These are phyloP conservation scores for Aureobasidium sp. DNA, from an alignment of 2,329 filamentous ascomycete species.

Conservation along the genomic window DNA sequence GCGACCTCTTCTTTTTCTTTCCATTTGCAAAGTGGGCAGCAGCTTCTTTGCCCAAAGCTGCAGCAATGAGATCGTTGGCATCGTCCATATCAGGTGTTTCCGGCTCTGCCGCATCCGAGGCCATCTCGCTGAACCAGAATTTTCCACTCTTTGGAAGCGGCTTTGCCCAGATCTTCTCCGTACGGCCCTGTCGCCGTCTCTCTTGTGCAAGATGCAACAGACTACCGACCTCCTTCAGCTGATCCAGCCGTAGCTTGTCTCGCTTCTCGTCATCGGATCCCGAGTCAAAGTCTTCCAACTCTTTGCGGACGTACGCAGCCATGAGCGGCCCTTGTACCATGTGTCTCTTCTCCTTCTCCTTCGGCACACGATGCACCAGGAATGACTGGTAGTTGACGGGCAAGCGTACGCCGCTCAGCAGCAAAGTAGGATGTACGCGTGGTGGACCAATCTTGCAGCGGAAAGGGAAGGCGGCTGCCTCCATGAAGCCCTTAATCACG, in stretches of 20 bases:
- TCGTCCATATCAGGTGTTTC: slow-evolving; percentile 4
- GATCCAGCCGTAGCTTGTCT: slow-evolving; percentile 39
- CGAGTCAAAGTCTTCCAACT: slow-evolving; percentile 44
- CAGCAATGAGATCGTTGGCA: neutral
- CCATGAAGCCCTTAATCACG: slow-evolving; percentile 48
- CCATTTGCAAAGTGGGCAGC: neutral
- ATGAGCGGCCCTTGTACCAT: slow-evolving; percentile 53
- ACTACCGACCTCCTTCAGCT: slow-evolving; percentile 51
- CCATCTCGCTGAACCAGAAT: slow-evolving; percentile 15
- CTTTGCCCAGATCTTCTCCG: slow-evolving; percentile 31
- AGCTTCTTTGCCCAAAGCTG: slow-evolving; percentile 23
- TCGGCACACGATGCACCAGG: slow-evolving; percentile 46
- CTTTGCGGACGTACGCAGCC: slow-evolving; percentile 47
- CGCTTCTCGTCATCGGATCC: slow-evolving; percentile 28
- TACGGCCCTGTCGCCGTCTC: slow-evolving; percentile 48
- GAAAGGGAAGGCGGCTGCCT: slow-evolving; percentile 53
- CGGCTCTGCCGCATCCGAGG: neutral
- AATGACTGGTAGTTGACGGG: slow-evolving; percentile 52
- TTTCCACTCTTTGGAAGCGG: neutral
- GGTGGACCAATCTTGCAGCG: slow-evolving; percentile 45
- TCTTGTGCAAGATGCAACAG: slow-evolving; percentile 55
- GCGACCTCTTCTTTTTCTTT: slow-evolving; percentile 33
- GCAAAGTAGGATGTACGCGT: slow-evolving; percentile 34
- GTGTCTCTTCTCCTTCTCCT: slow-evolving; percentile 48
- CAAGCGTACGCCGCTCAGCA: slow-evolving; percentile 39